Percentiles rank a stretch among this genome's conserved stretches.
phyloP scores from a whole-genome alignment of 345 rosid genomes.

The Fremontodendron californicum region DNA sequence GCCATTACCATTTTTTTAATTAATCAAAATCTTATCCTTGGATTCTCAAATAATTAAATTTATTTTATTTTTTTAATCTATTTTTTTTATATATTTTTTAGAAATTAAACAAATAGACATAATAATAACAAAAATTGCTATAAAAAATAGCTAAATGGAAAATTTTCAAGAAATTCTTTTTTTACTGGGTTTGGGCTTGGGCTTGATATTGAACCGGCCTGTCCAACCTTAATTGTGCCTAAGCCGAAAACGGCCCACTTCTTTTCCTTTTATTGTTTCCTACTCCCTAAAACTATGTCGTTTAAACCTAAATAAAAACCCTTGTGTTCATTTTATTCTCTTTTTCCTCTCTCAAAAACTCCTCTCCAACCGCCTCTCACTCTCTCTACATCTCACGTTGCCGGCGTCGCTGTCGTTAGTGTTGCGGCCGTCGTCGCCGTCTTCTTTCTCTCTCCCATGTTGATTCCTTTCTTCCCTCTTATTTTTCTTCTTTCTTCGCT shows the following conservation, averaged over 20 bases:
- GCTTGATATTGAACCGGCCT: neutral
- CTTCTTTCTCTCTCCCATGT: neutral
- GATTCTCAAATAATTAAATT: neutral
- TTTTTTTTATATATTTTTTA: too few relatives aligned
- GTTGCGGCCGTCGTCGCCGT: neutral
- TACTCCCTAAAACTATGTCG: too few relatives aligned
- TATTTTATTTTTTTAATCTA: too few relatives aligned
- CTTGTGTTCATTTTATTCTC: too few relatives aligned
- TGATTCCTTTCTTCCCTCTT: neutral
- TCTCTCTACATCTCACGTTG: neutral
- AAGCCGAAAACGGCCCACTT: neutral
- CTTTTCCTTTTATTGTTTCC: too few relatives aligned
- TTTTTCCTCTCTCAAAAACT: neutral
- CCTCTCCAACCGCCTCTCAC: neutral
- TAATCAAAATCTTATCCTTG: neutral
- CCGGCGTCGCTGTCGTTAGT: neutral
- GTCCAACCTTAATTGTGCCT: neutral
- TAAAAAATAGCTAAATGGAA: too few relatives aligned
- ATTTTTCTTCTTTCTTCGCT: neutral
- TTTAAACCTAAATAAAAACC: neutral
- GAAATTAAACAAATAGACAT: too few relatives aligned
- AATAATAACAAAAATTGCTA: too few relatives aligned
- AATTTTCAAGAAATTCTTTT: too few relatives aligned
- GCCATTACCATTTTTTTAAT: neutral
- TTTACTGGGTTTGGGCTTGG: neutral